Conservation (phyloP, 1,139 yeast genomes). For the Saccharomyces hybrid region DNA sequence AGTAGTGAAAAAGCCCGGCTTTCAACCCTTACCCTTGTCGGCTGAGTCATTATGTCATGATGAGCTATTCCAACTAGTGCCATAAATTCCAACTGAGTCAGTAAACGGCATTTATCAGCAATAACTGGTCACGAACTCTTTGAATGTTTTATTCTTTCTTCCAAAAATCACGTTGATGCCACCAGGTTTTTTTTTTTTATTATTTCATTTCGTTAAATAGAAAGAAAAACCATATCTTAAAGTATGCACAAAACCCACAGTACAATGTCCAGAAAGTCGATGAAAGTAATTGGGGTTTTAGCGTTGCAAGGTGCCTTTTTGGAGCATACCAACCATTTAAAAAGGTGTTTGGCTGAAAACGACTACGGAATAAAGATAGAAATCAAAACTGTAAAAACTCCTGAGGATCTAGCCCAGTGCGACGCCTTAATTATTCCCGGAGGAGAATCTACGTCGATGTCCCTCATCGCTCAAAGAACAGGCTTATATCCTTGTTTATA, state of each 20-base stretch:
- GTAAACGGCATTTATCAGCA: not conserved
- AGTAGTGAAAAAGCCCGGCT: not conserved
- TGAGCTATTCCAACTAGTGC: not conserved
- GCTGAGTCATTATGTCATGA: not conserved
- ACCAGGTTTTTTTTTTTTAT: not conserved
- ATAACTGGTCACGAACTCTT: not conserved
- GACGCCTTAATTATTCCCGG: conserved; percentile 69
- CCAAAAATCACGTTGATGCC: not conserved
- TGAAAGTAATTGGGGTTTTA: conserved; percentile 51
- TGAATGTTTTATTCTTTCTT: not conserved
- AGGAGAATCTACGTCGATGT: conserved; percentile 76
- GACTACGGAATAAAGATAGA: conserved; percentile 12
- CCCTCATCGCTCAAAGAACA: conserved; percentile 62
- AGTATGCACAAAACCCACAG: not conserved
- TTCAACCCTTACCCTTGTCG: not conserved
- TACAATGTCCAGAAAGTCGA: not conserved
- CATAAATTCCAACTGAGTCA: not conserved
- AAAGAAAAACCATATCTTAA: not conserved
- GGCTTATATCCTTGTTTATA: conserved; percentile 50
- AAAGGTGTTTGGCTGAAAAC: conserved; percentile 32
- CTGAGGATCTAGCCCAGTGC: conserved; percentile 43
- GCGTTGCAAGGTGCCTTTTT: conserved; percentile 77
- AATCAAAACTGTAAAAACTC: conserved; percentile 48
- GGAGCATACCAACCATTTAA: conserved; percentile 58
- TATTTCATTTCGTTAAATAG: not conserved